Conservation (phyloP, 345 rosid genomes). For the Aegle marmelos region DNA sequence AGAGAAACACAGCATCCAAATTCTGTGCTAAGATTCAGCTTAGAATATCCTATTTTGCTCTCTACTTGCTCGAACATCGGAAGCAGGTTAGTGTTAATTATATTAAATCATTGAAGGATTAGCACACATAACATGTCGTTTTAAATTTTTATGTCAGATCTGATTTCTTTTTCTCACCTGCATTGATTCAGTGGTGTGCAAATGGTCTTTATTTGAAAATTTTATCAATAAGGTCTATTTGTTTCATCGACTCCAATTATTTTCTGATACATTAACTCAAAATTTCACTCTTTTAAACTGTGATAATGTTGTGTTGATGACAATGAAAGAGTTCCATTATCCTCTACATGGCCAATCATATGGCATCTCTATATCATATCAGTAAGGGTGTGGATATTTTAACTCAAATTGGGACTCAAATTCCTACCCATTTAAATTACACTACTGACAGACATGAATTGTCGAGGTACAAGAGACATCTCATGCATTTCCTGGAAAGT, state of each 20-base stretch:
- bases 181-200: not conserved
- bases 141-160: not conserved
- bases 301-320: not conserved
- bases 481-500: not conserved
- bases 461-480: not conserved
- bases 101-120: not conserved
- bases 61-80: slow-evolving; percentile 69
- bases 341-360: not conserved
- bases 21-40: slow-evolving; percentile 63
- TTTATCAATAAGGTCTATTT: not conserved
- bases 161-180: slow-evolving; percentile 2
- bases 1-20: slow-evolving; percentile 33
- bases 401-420: not conserved
- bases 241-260: not conserved
- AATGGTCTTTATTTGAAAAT: not conserved
- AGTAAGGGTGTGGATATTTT: not conserved
- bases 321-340: not conserved
- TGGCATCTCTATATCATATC: not conserved
- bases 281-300: not conserved
- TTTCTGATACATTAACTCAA: not conserved
- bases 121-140: not conserved
- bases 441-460: not conserved
- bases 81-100: slow-evolving; percentile 50
- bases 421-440: not conserved
- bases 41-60: slow-evolving; percentile 56